Evolutionary conservation across 371 early-diverging fungal species (phyloP), one percentile per base, ranked within the genome.

Genomic region (Chytridium lagenaria): DNA sequence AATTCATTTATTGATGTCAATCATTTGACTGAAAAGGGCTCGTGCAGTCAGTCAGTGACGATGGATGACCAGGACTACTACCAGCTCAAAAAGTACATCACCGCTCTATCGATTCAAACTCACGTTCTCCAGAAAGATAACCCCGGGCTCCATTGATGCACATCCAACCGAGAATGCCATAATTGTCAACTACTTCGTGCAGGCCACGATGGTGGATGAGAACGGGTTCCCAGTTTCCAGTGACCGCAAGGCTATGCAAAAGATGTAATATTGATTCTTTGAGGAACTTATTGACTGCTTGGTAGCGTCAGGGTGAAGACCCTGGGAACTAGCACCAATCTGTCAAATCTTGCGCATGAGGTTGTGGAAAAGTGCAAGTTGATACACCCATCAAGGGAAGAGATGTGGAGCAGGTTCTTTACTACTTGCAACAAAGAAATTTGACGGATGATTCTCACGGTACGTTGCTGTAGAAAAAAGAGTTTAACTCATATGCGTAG

Each of bases 151-250:
- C 38, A 84, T 84, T 28, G 83, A 85, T 37, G 83, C 81, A 1
- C 87, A 86, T 70, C 87, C 87, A 1, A 81, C 78, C 26, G 85
- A 86, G 23, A 75, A 70, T 69, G 84, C 84, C 1, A 75, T 86
- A 31, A 72, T 86, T 36, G 85, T 86, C 26, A 78, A 83, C 63
- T 86, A 86, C 69, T 78, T 77, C 12, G 75, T 83, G n/a, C 83
- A 83, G 68, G 70, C 81, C 33, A 69, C 76, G 23, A 74, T 81
- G 7, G 44, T 81, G 19, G 78, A 77, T 64, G 85, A 83, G 16
- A 71, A 77, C 67, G 83, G 83, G 19, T 78, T 80, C 26, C 80
- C 80, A 37, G 76, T 81, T 1, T 70, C 76, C 5, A 72, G 76
- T 5, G 86, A 86, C 36, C 73, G 75, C 51, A 83, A 82, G 66